These are phyloP conservation scores for Cystobasidiaceae sp. DNA, from an alignment of 1,284 basidiomycete genomes.

Conservation along the genomic window DNA sequence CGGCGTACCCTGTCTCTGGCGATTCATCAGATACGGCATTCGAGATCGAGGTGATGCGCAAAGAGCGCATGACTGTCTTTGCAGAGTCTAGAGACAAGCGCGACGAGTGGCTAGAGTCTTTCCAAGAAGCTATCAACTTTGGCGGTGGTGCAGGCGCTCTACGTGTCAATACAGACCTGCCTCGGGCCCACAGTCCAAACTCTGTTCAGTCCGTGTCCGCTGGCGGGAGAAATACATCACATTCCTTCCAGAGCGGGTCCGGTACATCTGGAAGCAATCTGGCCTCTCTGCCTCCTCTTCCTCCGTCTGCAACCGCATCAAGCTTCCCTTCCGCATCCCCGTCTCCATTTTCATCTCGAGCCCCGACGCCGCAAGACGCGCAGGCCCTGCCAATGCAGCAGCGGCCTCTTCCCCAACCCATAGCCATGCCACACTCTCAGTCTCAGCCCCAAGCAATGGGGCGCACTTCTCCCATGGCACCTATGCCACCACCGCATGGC, in stretches of 20 bases:
- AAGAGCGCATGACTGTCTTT: constrained; percentile 65
- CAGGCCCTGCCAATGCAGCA: constrained; percentile 6
- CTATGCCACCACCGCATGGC: background rate
- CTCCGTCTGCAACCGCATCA: constrained; percentile 17
- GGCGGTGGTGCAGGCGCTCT: constrained; percentile 15
- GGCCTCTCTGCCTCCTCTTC: constrained; percentile 21
- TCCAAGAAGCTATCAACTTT: constrained; percentile 25
- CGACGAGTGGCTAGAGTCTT: constrained; percentile 31
- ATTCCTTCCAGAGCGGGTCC: constrained; percentile 12
- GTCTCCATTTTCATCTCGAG: background rate
- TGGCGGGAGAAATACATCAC: constrained; percentile 2
- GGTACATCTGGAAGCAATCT: background rate
- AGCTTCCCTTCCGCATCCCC: constrained; percentile 18
- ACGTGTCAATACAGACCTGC: constrained; percentile 23
- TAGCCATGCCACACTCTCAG: background rate
- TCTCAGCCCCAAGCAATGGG: background rate
- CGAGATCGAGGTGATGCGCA: constrained; percentile 77
- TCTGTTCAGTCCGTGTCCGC: constrained; percentile 1
- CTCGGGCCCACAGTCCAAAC: background rate
- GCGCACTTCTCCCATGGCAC: background rate
- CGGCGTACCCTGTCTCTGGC: constrained; percentile 33
- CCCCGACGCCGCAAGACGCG: constrained; percentile 11
- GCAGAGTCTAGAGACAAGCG: constrained; percentile 1
- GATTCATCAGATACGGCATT: constrained; percentile 56
- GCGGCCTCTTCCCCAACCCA: background rate